Evolutionary conservation across 2,329 filamentous ascomycete genomes (phyloP).

Genomic region (Monosporascus sp.): DNA sequence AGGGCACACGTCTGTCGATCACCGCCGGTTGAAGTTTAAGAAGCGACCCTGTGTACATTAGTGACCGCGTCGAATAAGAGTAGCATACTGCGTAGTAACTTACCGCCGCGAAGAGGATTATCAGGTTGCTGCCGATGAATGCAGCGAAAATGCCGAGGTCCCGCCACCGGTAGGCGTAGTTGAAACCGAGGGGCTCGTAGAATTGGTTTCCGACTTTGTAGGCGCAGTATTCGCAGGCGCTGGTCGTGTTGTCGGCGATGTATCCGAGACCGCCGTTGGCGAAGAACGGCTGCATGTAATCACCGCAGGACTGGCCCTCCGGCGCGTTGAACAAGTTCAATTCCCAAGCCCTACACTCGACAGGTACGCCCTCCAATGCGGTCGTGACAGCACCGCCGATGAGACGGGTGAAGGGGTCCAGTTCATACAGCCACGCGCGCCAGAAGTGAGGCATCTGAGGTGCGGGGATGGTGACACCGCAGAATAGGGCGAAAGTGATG

Average conservation of each 20-base stretch:
- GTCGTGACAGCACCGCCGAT: conserved; percentile 77
- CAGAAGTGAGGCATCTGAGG: conserved; percentile 75
- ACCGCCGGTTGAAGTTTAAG: conserved; percentile 50
- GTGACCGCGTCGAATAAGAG: conserved; percentile 47
- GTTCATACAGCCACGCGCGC: conserved; percentile 75
- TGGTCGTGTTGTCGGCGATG: conserved; percentile 60
- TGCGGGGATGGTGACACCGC: conserved; percentile 77
- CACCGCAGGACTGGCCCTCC: conserved; percentile 60
- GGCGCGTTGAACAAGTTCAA: conserved; percentile 67
- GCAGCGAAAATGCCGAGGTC: conserved; percentile 74
- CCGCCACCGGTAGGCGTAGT: conserved; percentile 68
- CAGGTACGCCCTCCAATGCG: conserved; percentile 61
- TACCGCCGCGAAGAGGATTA: conserved; percentile 53
- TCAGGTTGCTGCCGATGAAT: conserved; percentile 73
- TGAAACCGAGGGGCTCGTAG: conserved; percentile 62
- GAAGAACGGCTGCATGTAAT: conserved; percentile 74
- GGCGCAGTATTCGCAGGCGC: conserved; percentile 74
- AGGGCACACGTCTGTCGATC: conserved; percentile 5
- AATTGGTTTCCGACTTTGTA: conserved; percentile 79
- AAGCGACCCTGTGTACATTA: conserved; percentile 37
- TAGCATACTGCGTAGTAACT: conserved; percentile 58
- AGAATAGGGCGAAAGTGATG: conserved; percentile 81
- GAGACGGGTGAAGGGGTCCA: conserved; percentile 78
- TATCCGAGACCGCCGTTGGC: conserved; percentile 65
- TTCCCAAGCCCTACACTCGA: conserved; percentile 58